These are phyloP conservation scores for Magnaporthiopsis incrustans DNA, from an alignment of 2,329 filamentous ascomycete genomes.

Conservation along the genomic window DNA sequence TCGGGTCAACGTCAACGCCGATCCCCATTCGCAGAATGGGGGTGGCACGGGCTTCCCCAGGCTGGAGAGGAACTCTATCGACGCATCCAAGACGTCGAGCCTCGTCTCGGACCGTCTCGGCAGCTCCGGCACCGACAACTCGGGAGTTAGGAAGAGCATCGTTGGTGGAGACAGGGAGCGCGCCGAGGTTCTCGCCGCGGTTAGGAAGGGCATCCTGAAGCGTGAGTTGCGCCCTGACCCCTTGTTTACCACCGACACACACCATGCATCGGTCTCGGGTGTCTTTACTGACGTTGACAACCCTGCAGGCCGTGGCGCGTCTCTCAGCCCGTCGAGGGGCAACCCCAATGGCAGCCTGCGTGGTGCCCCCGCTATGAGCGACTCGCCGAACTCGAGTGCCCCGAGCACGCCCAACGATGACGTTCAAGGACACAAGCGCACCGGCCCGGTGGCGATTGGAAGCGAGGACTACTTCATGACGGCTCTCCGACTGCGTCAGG, in stretches of 20 bases:
- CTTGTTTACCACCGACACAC: not conserved
- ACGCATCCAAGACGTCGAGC: slow-evolving; percentile 46
- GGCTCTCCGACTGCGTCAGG: slow-evolving; percentile 62
- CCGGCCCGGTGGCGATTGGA: slow-evolving; percentile 64
- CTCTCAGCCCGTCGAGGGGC: slow-evolving; percentile 58
- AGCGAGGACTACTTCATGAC: slow-evolving; percentile 88
- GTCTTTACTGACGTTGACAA: slow-evolving; percentile 11
- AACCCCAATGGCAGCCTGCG: slow-evolving; percentile 49
- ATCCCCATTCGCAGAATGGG: slow-evolving; percentile 57
- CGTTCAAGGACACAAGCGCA: slow-evolving; percentile 55
- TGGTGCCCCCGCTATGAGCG: slow-evolving; percentile 54
- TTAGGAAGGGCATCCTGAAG: slow-evolving; percentile 94
- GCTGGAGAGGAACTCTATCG: slow-evolving; percentile 73
- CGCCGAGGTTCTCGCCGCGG: slow-evolving; percentile 82
- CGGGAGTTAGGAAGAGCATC: slow-evolving; percentile 72
- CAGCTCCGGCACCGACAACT: slow-evolving; percentile 52
- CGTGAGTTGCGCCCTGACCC: slow-evolving; percentile 42
- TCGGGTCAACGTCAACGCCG: slow-evolving; percentile 66
- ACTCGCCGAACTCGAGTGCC: slow-evolving; percentile 77
- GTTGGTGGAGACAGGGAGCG: slow-evolving; percentile 84
- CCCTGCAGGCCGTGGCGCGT: slow-evolving; percentile 52
- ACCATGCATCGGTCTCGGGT: not conserved
- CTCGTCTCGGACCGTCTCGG: slow-evolving; percentile 41
- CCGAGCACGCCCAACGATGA: slow-evolving; percentile 85
- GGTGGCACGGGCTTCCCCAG: slow-evolving; percentile 78